Conservation (phyloP, 1,139 yeast species). For the Fermentozyma sake region DNA sequence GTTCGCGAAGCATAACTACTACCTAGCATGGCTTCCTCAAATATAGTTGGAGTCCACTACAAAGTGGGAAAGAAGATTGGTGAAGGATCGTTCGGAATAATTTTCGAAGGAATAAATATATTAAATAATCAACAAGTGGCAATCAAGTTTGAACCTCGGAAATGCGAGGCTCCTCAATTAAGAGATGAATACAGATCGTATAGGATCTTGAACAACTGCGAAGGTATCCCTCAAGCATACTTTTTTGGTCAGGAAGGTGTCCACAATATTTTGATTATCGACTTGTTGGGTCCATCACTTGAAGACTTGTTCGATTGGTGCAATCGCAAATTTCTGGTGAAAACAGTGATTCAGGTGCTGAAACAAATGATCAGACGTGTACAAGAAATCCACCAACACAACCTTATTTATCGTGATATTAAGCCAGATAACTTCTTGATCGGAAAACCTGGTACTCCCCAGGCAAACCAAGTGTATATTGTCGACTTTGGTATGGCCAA, state of each 20-base stretch:
- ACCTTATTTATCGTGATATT: conserved; percentile 69
- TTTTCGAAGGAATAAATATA: conserved; percentile 75
- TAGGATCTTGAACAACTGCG: conserved; percentile 55
- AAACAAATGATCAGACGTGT: conserved; percentile 70
- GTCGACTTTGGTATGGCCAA: conserved; percentile 66
- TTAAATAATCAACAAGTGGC: conserved; percentile 75
- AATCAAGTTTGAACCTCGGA: conserved; percentile 74
- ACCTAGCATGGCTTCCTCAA: too few relatives aligned
- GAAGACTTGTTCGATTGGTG: conserved; percentile 85
- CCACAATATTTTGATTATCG: conserved; percentile 70
- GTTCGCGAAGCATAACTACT: too few relatives aligned
- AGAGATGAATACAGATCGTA: conserved; percentile 76
- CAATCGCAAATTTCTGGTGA: conserved; percentile 61
- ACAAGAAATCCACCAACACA: conserved; percentile 63
- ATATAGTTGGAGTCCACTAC: conserved; percentile 75
- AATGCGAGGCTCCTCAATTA: conserved; percentile 76
- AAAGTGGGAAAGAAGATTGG: conserved; percentile 80
- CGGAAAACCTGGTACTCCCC: conserved; percentile 61
- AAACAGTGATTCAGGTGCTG: conserved; percentile 71
- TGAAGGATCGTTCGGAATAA: conserved; percentile 81
- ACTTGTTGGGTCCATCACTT: conserved; percentile 69
- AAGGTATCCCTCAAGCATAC: conserved; percentile 71
- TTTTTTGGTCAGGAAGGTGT: conserved; percentile 80
- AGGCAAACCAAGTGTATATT: conserved; percentile 51
- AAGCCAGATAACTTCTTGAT: conserved; percentile 74